Percentiles rank a stretch among this genome's conserved stretches.
These are phyloP conservation scores for Penicillium antarcticum DNA, from an alignment of 495 filamentous ascomycete genomes.

Conservation along the genomic window DNA sequence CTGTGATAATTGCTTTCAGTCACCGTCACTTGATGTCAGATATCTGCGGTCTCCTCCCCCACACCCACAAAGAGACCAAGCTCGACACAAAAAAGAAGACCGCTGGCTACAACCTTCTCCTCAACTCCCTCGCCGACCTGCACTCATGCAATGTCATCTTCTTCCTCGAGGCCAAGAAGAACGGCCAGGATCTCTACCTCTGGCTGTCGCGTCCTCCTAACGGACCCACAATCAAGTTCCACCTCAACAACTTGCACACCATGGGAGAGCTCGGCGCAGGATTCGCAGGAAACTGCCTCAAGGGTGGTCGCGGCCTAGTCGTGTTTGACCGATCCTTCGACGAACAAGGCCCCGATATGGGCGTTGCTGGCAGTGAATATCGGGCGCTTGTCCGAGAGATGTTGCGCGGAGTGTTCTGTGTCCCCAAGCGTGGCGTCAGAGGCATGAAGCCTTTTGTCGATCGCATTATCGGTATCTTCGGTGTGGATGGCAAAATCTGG, in stretches of 20 bases:
- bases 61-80: constrained; percentile 91
- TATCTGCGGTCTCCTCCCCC: constrained; percentile 82
- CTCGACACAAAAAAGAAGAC: constrained; percentile 90
- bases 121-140: constrained; percentile 95
- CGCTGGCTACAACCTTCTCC: constrained; percentile 66
- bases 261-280: constrained; percentile 83
- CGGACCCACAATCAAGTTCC: constrained; percentile 83
- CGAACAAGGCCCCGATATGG: constrained; percentile 50
- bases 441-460: constrained; percentile 96
- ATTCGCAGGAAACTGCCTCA: constrained; percentile 95
- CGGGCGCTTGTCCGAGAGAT: constrained; percentile 60
- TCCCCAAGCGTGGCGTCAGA: constrained; percentile 74
- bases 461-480: constrained; percentile 87
- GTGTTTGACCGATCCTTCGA: constrained; percentile 90
- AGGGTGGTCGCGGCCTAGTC: constrained; percentile 90
- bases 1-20: constrained; percentile 37
- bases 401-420: constrained; percentile 87
- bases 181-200: constrained; percentile 84
- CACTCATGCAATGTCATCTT: constrained; percentile 99
- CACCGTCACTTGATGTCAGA: constrained; percentile 94
- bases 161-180: constrained; percentile 93
- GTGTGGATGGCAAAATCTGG: constrained; percentile 96
- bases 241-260: constrained; percentile 69
- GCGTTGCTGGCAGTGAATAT: constrained; percentile 40
- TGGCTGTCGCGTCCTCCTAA: constrained; percentile 95